Evolutionary conservation across 2,329 filamentous ascomycete species (phyloP), one percentile per base, ranked within the genome.

Genomic region (Gnomoniopsis sp.): DNA sequence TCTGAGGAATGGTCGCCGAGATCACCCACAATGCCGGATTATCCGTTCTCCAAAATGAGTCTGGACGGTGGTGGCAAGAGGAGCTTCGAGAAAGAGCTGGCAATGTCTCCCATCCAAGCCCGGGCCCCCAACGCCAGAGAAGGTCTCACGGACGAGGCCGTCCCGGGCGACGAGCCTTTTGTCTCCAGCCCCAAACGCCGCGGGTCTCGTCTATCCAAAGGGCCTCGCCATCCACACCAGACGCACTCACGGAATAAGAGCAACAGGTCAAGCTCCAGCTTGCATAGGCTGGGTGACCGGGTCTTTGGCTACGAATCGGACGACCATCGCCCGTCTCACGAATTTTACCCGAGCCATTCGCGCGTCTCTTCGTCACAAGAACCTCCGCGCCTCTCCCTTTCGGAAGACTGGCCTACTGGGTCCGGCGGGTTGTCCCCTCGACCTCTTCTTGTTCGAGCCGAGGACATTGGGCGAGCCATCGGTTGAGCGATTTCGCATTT

Each of bases 121-220:
- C 75, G 79, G 50, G 85, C 85, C 7, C 85, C 85, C 14, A 88
- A 88, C 64, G 77, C 85, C n/a, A 75, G 85, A 21, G 78, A 77
- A 1, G 85, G 85, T 17, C 76, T 88, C 6, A 88, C 85, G 2
- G 85, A 88, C 62, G 83, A 87, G 64, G 71, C 78, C 1, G 69
- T 87, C 2, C 83, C 84, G 6, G 85, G 85, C 36, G 85, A 83
- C 59, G 79, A 81, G 49, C 82, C 85, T 3, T 88, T 85, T 63
- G 69, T 88, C 33, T 70, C 79, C 8, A 72, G 75, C 12, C 74
- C 80, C 1, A 85, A 79, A 68, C 78, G 82, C 12, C 79, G 81
- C 15, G 74, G 77, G 3, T 82, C 82, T 3, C 78, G 83, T 19
- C 70, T 86, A 3, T 78, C 79, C 43, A 87, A 86, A 65, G 63